Percentiles rank a stretch among this genome's conserved stretches.
phyloP scores from a whole-genome alignment of 106 monocot genomes.

The Triglochin maritima region DNA sequence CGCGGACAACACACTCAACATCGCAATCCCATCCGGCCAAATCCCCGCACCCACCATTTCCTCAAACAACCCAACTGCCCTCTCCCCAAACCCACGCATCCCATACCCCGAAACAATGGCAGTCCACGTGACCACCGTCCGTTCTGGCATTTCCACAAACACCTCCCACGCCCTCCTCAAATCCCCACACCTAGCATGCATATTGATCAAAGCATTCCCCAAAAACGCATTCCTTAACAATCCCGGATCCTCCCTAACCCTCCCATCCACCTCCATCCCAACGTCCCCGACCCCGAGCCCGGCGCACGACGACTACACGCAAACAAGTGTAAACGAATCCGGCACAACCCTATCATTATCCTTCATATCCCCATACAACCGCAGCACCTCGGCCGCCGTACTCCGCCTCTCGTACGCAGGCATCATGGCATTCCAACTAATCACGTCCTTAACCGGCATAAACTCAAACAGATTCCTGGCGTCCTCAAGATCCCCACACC shows the following conservation, averaged over 20 bases:
- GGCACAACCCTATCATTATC: slow-evolving; percentile 12
- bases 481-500: slow-evolving; percentile 14
- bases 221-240: slow-evolving; percentile 27
- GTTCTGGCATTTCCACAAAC: slow-evolving; percentile 42
- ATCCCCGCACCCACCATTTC: slow-evolving; percentile 31
- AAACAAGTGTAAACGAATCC: slow-evolving; percentile 56
- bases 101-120: slow-evolving; percentile 56
- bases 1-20: slow-evolving; percentile 63
- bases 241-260: neutral
- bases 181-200: slow-evolving; percentile 62
- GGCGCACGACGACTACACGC: slow-evolving; percentile 58
- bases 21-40: slow-evolving; percentile 43
- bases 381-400: slow-evolving; percentile 29
- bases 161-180: slow-evolving; percentile 31
- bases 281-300: slow-evolving; percentile 38
- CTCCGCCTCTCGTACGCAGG: slow-evolving; percentile 61
- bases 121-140: slow-evolving; percentile 64
- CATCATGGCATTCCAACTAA: slow-evolving; percentile 63
- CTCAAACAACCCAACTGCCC: slow-evolving; percentile 36
- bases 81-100: slow-evolving; percentile 46
- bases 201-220: slow-evolving; percentile 53
- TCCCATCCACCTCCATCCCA: slow-evolving; percentile 31
- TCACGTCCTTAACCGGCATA: slow-evolving; percentile 29
- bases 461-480: slow-evolving; percentile 49
- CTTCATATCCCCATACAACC: slow-evolving; percentile 31